A percentile compares a stretch with the other conserved stretches of the same genome.
Evolutionary conservation across 2,329 filamentous ascomycete genomes (phyloP).

Genomic region (Aspergillus pseudoglaucus): DNA sequence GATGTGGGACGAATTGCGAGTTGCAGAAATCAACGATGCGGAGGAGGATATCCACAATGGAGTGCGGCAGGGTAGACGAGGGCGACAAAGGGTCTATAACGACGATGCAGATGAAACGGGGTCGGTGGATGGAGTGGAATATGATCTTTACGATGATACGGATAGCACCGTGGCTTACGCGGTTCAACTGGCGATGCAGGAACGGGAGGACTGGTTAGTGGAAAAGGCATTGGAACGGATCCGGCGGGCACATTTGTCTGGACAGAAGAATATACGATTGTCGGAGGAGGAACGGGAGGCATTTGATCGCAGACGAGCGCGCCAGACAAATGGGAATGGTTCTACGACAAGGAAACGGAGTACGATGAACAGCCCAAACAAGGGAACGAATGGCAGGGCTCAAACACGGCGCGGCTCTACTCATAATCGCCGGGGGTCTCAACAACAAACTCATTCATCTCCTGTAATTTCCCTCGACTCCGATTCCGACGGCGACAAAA

Average conservation of each 20-base stretch:
- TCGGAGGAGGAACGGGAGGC: slow-evolving; percentile 74
- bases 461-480: slow-evolving; percentile 3
- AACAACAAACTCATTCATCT: slow-evolving; percentile 12
- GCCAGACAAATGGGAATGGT: slow-evolving; percentile 34
- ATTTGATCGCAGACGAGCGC: slow-evolving; percentile 62
- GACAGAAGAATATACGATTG: slow-evolving; percentile 72
- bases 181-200: slow-evolving; percentile 51
- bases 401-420: slow-evolving; percentile 11
- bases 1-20: slow-evolving; percentile 39
- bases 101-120: slow-evolving; percentile 45
- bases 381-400: slow-evolving; percentile 9
- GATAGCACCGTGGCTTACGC: slow-evolving; percentile 39
- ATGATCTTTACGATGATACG: slow-evolving; percentile 48
- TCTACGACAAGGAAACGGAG: neutral
- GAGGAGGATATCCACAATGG: slow-evolving; percentile 33
- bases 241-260: slow-evolving; percentile 66
- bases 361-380: neutral
- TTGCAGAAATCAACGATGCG: slow-evolving; percentile 35
- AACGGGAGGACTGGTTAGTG: slow-evolving; percentile 68
- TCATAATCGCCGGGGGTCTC: neutral
- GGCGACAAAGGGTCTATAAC: slow-evolving; percentile 32
- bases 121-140: slow-evolving; percentile 42
- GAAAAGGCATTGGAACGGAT: slow-evolving; percentile 76
- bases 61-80: slow-evolving; percentile 22
- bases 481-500: slow-evolving; percentile 13